phyloP scores from a whole-genome alignment of 768 basidiomycete genomes.

The Leccinum disarticulatum region DNA sequence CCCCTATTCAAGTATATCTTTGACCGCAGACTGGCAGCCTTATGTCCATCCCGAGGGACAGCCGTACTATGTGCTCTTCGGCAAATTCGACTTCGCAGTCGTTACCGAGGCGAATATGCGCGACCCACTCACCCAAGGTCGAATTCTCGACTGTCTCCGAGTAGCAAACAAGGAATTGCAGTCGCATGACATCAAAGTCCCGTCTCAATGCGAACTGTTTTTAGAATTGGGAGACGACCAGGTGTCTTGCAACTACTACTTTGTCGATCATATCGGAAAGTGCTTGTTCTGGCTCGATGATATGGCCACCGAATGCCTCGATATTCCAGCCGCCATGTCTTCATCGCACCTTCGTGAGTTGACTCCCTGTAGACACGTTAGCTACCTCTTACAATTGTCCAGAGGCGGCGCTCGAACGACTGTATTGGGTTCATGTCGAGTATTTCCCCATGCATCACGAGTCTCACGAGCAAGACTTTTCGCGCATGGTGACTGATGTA shows the following conservation, averaged over 20 bases:
- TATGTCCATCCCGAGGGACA: slow-evolving; percentile 63
- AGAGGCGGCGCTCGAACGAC: slow-evolving; percentile 48
- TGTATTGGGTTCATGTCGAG: slow-evolving; percentile 66
- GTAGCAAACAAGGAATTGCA: slow-evolving; percentile 34
- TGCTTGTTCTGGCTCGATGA: slow-evolving; percentile 56
- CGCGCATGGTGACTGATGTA: slow-evolving; percentile 45
- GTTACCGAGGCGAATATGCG: slow-evolving; percentile 61
- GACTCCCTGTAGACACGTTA: not conserved
- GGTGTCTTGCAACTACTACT: slow-evolving; percentile 53
- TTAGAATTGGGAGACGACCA: slow-evolving; percentile 42
- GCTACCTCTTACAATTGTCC: slow-evolving; percentile 5
- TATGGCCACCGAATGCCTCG: slow-evolving; percentile 41
- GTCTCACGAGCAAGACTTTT: slow-evolving; percentile 40
- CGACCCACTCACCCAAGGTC: slow-evolving; percentile 32
- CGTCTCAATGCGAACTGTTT: slow-evolving; percentile 49
- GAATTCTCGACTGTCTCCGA: slow-evolving; percentile 39
- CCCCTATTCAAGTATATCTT: slow-evolving; percentile 1
- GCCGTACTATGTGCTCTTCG: slow-evolving; percentile 42
- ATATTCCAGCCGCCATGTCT: slow-evolving; percentile 47
- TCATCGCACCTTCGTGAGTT: slow-evolving; percentile 52
- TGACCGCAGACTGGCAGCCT: slow-evolving; percentile 38
- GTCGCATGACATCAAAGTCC: slow-evolving; percentile 34
- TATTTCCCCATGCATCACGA: slow-evolving; percentile 59
- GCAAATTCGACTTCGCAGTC: slow-evolving; percentile 32
- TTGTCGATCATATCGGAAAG: slow-evolving; percentile 49